phyloP scores from a whole-genome alignment of 495 filamentous ascomycete genomes.

The Xylaria nigripes region DNA sequence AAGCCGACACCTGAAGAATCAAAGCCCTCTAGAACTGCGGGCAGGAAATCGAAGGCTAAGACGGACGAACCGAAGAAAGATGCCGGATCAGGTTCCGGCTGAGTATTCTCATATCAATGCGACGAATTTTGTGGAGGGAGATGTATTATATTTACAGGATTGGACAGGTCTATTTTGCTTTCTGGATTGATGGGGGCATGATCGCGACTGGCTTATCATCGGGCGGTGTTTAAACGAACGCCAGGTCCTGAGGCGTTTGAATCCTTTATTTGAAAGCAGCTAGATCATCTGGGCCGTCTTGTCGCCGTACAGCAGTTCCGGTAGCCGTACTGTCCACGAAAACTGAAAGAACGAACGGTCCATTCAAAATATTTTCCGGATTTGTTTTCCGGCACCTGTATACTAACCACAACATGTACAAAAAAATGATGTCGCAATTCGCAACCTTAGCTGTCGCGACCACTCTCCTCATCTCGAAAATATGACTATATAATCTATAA shows the following conservation, averaged over 20 bases:
- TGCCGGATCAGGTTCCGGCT: conserved; percentile 39
- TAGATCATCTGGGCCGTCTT: not conserved
- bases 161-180: not conserved
- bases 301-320: not conserved
- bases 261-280: conserved; percentile 2
- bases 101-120: not conserved
- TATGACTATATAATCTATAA: conserved; percentile 4
- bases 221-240: conserved; percentile 7
- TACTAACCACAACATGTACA: conserved; percentile 10
- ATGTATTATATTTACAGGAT: conserved; percentile 17
- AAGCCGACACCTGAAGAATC: conserved; percentile 13
- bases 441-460: conserved; percentile 4
- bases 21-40: not conserved
- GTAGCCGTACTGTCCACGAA: not conserved
- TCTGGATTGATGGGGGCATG: conserved; percentile 1
- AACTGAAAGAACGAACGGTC: not conserved
- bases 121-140: not conserved
- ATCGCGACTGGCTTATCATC: conserved; percentile 10
- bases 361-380: conserved; percentile 7
- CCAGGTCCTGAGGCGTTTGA: conserved; percentile 3
- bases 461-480: conserved; percentile 27
- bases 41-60: conserved; percentile 40
- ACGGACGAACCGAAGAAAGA: conserved; percentile 44
- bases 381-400: conserved; percentile 11
- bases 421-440: conserved; percentile 4